Base-by-base conservation (phyloP, 345 rosid genomes). In the Theobroma cacao region DNA sequence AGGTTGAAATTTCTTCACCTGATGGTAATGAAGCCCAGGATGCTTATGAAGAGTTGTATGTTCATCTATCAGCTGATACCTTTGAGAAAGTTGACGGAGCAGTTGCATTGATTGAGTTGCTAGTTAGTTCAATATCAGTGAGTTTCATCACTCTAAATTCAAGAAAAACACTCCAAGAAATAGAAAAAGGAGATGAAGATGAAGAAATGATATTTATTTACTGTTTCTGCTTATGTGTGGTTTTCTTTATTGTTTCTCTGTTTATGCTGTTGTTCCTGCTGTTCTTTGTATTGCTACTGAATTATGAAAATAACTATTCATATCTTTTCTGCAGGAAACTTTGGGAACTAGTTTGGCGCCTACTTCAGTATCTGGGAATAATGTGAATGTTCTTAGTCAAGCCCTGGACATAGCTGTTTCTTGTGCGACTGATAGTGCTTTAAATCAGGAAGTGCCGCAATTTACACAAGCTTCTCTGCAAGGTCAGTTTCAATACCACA, bases 41-140 rank as follows among this genome's bases (percentile, higher is more conserved):
- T 71, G 77, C 84, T n/a, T 90, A 84, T 82, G 85, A 94, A 83
- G 95, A 90, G 79, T 81, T 96, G 68, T 84, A 81, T 68, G 85
- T 94, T 77, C 90, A 84, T 75, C 81, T 96, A 84, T 88, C 95
- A 65, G 97, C 97, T 18, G 95, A 94, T 71, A 88, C 92, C 28
- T 92, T 82, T 84, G 94, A 92, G 78, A 96, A 96, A 88, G 94
- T 92, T 58, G 98, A 96, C 82, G 91, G 91, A 70, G 98, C 98
- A 50, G 92, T 92, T 77, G 85, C 91, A 68, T 85, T 96, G 48
- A 87, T 94, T 77, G 95, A 92, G 85, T 83, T 91, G 85, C 91
- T 92, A 76, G 75, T 94, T 55, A 84, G 93, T 76, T 96, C 99
- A 61, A 86, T 90, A 70, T 82, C 93, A 33, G 99, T 96, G 89